phyloP scores from a whole-genome alignment of 2,329 filamentous ascomycete genomes.

The Fusarium sp. region DNA sequence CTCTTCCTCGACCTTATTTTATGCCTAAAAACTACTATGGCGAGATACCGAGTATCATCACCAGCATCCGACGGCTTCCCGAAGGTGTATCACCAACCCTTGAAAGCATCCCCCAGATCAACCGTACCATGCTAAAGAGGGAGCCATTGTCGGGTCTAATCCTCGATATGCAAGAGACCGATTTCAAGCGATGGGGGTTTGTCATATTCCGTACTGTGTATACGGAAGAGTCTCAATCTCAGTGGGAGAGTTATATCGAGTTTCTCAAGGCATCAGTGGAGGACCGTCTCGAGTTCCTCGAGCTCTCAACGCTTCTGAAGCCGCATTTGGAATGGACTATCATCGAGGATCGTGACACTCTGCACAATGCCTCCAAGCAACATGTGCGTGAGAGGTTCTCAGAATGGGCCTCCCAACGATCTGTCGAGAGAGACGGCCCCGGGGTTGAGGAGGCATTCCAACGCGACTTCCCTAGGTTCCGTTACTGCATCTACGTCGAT shows the following conservation, averaged over 20 bases:
- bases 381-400: neutral
- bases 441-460: neutral
- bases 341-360: slow-evolving; percentile 1
- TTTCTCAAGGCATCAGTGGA: slow-evolving; percentile 23
- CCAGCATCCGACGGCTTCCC: slow-evolving; percentile 5
- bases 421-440: neutral
- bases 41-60: slow-evolving; percentile 5
- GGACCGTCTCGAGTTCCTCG: neutral
- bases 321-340: slow-evolving; percentile 11
- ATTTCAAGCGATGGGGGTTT: slow-evolving; percentile 6
- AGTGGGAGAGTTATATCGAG: slow-evolving; percentile 27
- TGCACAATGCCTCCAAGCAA: slow-evolving; percentile 8
- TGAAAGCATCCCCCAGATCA: slow-evolving; percentile 17
- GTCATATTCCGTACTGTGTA: slow-evolving; percentile 19
- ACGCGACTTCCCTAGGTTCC: neutral
- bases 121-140: neutral
- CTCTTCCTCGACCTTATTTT: no score
- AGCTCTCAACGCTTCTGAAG: neutral
- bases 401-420: neutral
- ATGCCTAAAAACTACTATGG: no score
- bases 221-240: neutral
- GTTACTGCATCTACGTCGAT: slow-evolving; percentile 5
- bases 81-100: slow-evolving; percentile 8
- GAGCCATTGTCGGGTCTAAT: neutral
- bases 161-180: neutral